Base-by-base conservation (phyloP, 495 filamentous ascomycete species). In the Parathielavia appendiculata region DNA sequence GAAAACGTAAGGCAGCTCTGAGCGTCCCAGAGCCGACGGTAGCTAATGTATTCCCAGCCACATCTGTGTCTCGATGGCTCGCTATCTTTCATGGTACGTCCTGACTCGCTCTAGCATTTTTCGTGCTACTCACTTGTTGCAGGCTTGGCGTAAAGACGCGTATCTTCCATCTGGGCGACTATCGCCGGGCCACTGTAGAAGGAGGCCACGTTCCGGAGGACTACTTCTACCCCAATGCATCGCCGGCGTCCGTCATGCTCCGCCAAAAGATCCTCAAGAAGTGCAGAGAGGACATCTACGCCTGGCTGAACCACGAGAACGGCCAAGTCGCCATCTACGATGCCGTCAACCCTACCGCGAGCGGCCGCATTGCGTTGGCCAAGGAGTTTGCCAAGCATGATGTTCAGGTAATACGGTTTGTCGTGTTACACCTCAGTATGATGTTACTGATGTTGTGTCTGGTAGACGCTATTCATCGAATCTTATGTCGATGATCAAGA, bases 291-390 rank as follows among this genome's bases (percentile, higher is more conserved):
- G 95, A 99, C 65, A 95, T 99, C 36, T 96, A 96, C 58, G 86
- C 87, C 56, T 99, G 96, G 75, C 76, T 99, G 39, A 91, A 96
- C 61, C 85, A 96, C 62, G 95, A 97, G 66, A 97, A 97, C 65
- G 95, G 95, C 13, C 95, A 99, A 65, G 91, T 99, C 51, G 95
- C 95, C 41, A 97, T 99, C 51, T 99, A 97, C 66, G 95, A 99
- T 76, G 93, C 95, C 26, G 95, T 99, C n/a, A 97, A 97, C 66
- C 90, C 92, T 12, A 81, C 92, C 20, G 83, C 89, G 23, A 81
- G 81, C 51, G 92, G 91, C n/a, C 85, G 95, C 35, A 82, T 86
- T 58, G 85, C 92, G 8, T 78, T 99, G 10, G 92, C 91, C 0
- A 95, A 95, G 69, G 92, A 99, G 66, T 99, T 99, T 72, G 84